Percentiles rank a stretch among this genome's conserved stretches.
Conservation (phyloP, 179 eudicot species). For the Actinidia arguta region DNA sequence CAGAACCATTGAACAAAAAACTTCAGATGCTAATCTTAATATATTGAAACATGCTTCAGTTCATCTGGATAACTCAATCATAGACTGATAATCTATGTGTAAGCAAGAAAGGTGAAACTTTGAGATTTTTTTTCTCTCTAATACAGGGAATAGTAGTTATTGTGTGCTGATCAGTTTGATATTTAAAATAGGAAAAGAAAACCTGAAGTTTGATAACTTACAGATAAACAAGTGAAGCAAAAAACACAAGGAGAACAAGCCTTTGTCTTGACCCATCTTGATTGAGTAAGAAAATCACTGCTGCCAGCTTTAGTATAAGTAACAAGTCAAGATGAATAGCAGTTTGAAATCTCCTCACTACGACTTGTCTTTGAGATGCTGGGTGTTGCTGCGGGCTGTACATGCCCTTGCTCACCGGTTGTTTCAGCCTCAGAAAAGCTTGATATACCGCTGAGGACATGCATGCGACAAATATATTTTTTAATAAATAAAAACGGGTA, state of each 20-base stretch:
- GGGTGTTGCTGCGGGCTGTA: constrained; percentile 61
- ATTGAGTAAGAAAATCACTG: constrained; percentile 90
- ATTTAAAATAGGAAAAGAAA: not conserved
- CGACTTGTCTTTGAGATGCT: constrained; percentile 85
- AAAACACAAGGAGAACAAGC: constrained; percentile 90
- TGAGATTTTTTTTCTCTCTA: not conserved
- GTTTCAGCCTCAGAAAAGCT: constrained; percentile 62
- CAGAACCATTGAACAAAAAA: constrained; percentile 29
- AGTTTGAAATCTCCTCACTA: constrained; percentile 92
- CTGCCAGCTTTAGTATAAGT: constrained; percentile 95
- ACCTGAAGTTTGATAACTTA: constrained; percentile 49
- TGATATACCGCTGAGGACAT: constrained; percentile 51
- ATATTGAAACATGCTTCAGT: not conserved
- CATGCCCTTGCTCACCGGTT: constrained; percentile 65
- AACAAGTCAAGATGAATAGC: constrained; percentile 90
- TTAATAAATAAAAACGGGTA: not conserved
- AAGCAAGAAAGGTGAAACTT: not conserved
- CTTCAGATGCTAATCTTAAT: not conserved
- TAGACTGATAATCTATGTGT: not conserved
- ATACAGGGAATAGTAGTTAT: not conserved
- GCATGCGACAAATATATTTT: not conserved
- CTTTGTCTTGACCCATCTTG: constrained; percentile 98
- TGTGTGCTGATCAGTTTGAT: not conserved
- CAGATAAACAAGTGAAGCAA: constrained; percentile 85
- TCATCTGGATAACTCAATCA: not conserved